Evolutionary conservation across 2,329 filamentous ascomycete genomes (phyloP), one percentile per base, ranked within the genome.

Genomic region (Pyrenophora tritici-repentis): DNA sequence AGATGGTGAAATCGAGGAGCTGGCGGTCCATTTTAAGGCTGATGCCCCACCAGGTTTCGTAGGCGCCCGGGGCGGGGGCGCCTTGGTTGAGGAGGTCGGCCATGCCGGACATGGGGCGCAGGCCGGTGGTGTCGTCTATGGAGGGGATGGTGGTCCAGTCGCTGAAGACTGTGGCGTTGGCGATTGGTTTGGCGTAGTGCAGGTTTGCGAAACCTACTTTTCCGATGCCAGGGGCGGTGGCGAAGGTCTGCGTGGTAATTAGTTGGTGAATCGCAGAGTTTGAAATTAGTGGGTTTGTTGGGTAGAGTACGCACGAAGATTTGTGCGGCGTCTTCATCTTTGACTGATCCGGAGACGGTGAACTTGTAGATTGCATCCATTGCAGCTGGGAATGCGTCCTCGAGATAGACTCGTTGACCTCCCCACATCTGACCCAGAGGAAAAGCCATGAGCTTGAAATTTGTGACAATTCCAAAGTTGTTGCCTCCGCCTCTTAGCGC

Each of bases 401-500:
- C 52, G 2, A 50, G 32, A n/a, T 60, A 60, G 9, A 54, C 40
- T 2, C 55, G 48, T 12, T 49, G 43, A 8, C 63, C 65, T 17
- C 61, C 61, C 64, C 63, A 68, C 59, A 68, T 63, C 14, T 61
- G 45, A 1, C 58, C 55, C 1, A 59, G 47, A 1, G 62, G 57
- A 17, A 61, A 61, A 8, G 61, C 39, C 6, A 46, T 24, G 4
- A 62, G 48, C n/a, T 63, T 58, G 52, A 68, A 67, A 10, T 58
- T 59, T 9, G 63, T 69, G 10, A 70, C 63, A 7, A 70, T 57
- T 2, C 67, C 77, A 37, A 68, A 68, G 9, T 69, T 67, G 41
- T 60, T 63, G 1, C 64, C 63, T 14, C 65, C 67, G 9, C 72
- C 71, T 44, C 70, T 64, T 8, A 74, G 47, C 0, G 70, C 71